These are phyloP conservation scores for Isoetes taiwanensis DNA, from an alignment of 75 land plant genomes.

Conservation along the genomic window DNA sequence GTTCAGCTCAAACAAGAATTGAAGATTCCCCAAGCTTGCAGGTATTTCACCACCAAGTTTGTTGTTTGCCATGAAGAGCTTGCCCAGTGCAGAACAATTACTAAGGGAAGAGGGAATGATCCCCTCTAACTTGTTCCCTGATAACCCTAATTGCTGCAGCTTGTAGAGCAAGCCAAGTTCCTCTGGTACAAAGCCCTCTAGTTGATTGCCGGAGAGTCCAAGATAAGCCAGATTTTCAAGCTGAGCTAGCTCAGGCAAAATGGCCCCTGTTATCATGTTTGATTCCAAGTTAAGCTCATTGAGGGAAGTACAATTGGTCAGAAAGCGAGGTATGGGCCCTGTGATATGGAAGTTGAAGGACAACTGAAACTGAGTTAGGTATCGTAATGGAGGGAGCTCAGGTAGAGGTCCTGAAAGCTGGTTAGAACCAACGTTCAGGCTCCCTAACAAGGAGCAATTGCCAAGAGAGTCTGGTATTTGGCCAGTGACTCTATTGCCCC, in stretches of 20 bases:
- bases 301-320: no score
- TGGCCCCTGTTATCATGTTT: not conserved
- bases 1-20: no score
- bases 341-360: no score
- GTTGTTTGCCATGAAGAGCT: not conserved
- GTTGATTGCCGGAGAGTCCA: not conserved
- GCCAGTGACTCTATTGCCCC: constrained; percentile 30
- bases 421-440: no score
- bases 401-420: no score
- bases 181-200: not conserved
- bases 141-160: no score
- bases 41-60: not conserved
- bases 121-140: not conserved
- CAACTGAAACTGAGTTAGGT: no score
- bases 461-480: constrained; percentile 42
- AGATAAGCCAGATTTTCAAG: not conserved
- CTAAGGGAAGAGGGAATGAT: not conserved
- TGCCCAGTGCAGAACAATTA: not conserved
- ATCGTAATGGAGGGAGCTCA: no score
- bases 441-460: constrained; percentile 18
- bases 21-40: no score
- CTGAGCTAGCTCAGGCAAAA: not conserved
- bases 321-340: no score
- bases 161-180: no score
- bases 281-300: not conserved